These are phyloP conservation scores for Sporobolomyces roseus DNA, from an alignment of 768 basidiomycete species.

Conservation along the genomic window DNA sequence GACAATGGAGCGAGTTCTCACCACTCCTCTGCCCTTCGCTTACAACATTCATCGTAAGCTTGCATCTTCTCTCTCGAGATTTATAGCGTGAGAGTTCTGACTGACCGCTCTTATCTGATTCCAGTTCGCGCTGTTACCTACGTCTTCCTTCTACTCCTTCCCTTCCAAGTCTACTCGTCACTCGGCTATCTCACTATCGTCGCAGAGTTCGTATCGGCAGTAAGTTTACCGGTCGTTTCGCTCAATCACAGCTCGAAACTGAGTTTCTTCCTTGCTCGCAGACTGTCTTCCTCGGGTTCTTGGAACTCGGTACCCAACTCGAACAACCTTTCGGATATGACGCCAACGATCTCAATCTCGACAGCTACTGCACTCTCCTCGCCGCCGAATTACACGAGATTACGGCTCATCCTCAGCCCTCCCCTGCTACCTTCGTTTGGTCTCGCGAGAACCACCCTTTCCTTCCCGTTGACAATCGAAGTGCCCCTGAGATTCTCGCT, in stretches of 20 bases:
- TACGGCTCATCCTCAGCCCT: slow-evolving; percentile 58
- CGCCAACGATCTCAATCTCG: slow-evolving; percentile 51
- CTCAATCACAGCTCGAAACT: neutral
- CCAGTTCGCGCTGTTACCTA: slow-evolving; percentile 24
- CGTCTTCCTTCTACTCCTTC: slow-evolving; percentile 45
- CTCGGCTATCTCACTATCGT: slow-evolving; percentile 47
- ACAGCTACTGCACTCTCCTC: slow-evolving; percentile 64
- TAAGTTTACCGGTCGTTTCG: slow-evolving; percentile 11
- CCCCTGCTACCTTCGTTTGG: slow-evolving; percentile 59
- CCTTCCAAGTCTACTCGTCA: slow-evolving; percentile 46
- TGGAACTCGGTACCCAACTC: slow-evolving; percentile 48
- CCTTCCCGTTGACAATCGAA: slow-evolving; percentile 61
- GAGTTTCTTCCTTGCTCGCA: neutral
- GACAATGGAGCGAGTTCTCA: slow-evolving; percentile 47
- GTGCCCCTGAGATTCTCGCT: slow-evolving; percentile 57
- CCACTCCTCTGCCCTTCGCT: slow-evolving; percentile 47
- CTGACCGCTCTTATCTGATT: neutral
- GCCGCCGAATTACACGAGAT: slow-evolving; percentile 69
- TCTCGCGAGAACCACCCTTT: slow-evolving; percentile 65
- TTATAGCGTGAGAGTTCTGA: neutral
- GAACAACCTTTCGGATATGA: slow-evolving; percentile 49
- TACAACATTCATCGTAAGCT: slow-evolving; percentile 34
- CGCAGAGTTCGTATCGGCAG: slow-evolving; percentile 41
- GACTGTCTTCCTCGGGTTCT: slow-evolving; percentile 46
- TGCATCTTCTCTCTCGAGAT: neutral